Base-by-base conservation (phyloP, 1,139 yeast genomes). In the Suhomyces anneliseae region DNA sequence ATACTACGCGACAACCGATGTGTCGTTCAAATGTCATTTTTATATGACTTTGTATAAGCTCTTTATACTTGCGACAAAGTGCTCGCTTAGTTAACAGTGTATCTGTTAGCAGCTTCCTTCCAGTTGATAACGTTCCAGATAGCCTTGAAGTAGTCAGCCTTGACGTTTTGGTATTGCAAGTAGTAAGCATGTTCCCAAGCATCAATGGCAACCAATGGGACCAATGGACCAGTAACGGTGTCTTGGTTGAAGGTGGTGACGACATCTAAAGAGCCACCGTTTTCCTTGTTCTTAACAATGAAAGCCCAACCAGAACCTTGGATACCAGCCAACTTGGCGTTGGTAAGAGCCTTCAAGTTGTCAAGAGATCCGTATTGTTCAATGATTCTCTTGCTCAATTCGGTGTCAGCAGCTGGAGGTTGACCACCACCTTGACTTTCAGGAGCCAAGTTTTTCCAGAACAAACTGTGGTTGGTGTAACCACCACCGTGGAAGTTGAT, bases 101-200 rank as follows among this genome's bases (percentile, higher is more conserved):
- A 85, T 62, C 90, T 81, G 69, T 75, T 79, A 65, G 85, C 93
- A 52, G 97, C 98, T 70, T 87, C 96, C 70, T 85, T 81, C 98
- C 98, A 92, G 83, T 90, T 90, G 72, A 92, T 83, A 44, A 92
- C 97, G 65, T 89, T 87, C 98, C 98, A 92, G 70, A 92, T 88
- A 53, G 96, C 95, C 74, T 90, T 86, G 82, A 92, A 92, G 76
- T 92, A 92, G 68, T 92, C 97, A 42, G 73, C 96, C 80, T 92
- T 92, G 67, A 86, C 93, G 74, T 92, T 92, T 74, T 89, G 87
- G 78, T 92, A 92, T 72, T 92, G 97, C 72, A 92, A 79, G 81
- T 92, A 92, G 78, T 90, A 92, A 46, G 98, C 97, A 66, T 92
- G 98, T 72, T 92, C 98, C 98, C 98, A 92, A 53, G 98, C 97